Evolutionary conservation across 2,329 filamentous ascomycete species (phyloP), one percentile per base, ranked within the genome.

Genomic region (Epichloe scottii): DNA sequence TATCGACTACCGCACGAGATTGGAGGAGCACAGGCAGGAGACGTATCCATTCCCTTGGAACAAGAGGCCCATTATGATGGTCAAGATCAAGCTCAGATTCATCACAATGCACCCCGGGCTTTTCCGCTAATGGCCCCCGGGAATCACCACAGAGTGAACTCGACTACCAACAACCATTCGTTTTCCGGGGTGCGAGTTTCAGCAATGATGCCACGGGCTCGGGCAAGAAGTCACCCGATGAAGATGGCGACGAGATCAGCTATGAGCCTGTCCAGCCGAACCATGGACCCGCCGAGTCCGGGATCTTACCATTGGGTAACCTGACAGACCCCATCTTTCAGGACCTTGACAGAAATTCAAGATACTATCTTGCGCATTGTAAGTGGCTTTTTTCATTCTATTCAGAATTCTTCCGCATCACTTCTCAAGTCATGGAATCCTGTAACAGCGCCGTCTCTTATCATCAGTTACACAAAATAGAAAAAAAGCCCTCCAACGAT

Each of bases 261-360:
- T 17, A 19, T 39, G 23, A 35, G 21, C 33, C 26, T 30, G 40
- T 23, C 21, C 17, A 46, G 11, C 39, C 33, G 34, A 8, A 43
- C 19, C 21, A 46, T 5, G 37, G 23, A 30, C 17, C 19, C 19
- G 34, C 21, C 17, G 19, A 21, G 26, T 15, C 34, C 14, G 14
- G n/a, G 2, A 7, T 47, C 5, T 26, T 38, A 6, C 23, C 43
- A 6, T 30, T 19, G 14, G 52, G 58, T 15, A 60, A 68, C 33
- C 63, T 79, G 46, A 68, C 73, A 30, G 78, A 82, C 59, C 78
- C 78, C 12, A 57, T 81, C 44, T 69, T 81, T 51, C 74, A 78
- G 56, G 73, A 78, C 55, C 68, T 81, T 42, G 70, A 72, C 55
- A 62, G 55, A 19, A 65, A 65, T 42, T 71, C 71, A 30, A 64